Conservation (phyloP, 2,329 filamentous ascomycete species). For the Fusarium abutilonis region DNA sequence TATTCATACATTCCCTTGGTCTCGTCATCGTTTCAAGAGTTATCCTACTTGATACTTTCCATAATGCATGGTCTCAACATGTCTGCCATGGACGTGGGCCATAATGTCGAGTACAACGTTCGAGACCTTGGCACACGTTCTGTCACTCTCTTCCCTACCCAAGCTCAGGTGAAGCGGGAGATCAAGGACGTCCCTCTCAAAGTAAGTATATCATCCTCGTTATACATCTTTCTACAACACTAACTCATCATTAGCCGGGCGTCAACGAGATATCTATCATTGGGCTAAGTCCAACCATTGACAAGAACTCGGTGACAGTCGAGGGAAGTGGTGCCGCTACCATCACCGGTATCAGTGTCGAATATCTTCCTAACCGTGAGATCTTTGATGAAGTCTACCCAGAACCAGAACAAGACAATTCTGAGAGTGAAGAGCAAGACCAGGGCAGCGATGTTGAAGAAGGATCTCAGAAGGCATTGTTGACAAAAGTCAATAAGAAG, state of each 20-base stretch:
- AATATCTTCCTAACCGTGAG: constrained; percentile 65
- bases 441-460: constrained; percentile 43
- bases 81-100: constrained; percentile 51
- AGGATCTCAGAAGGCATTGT: constrained; percentile 11
- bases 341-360: constrained; percentile 70
- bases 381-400: constrained; percentile 65
- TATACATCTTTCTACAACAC: not conserved
- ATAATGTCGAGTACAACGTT: constrained; percentile 63
- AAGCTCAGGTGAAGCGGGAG: constrained; percentile 69
- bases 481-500: constrained; percentile 45
- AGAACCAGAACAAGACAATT: constrained; percentile 53
- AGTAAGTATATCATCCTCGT: constrained; percentile 23
- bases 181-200: constrained; percentile 60
- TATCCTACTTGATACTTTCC: not conserved
- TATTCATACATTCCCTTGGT: not conserved
- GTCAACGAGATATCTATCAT: constrained; percentile 67
- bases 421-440: constrained; percentile 44
- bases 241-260: constrained; percentile 55
- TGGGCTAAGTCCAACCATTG: constrained; percentile 64
- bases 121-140: constrained; percentile 67
- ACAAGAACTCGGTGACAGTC: constrained; percentile 69
- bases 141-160: constrained; percentile 70
- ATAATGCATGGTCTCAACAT: not conserved
- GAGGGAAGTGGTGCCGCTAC: constrained; percentile 65
- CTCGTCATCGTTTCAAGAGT: not conserved